These are phyloP conservation scores for Elsinoe necatrix DNA, from an alignment of 2,329 filamentous ascomycete species.

Conservation along the genomic window DNA sequence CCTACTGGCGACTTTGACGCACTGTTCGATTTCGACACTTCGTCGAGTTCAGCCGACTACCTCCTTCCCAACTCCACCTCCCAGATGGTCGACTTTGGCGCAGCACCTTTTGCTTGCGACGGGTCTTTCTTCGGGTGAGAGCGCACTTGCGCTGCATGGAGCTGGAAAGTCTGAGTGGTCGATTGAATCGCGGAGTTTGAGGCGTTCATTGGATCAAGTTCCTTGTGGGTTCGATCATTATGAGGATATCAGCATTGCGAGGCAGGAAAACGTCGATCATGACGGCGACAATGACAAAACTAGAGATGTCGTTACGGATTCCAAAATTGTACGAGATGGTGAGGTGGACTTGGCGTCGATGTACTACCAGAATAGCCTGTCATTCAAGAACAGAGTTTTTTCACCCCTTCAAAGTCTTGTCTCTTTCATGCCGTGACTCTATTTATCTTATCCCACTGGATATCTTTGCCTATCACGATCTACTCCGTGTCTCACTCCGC, in stretches of 20 bases:
- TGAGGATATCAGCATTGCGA: constrained; percentile 8
- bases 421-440: not conserved
- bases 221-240: not conserved
- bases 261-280: constrained; percentile 11
- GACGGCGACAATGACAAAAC: constrained; percentile 7
- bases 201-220: constrained; percentile 13
- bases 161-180: not conserved
- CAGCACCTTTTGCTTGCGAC: constrained; percentile 19
- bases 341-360: not conserved
- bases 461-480: not conserved
- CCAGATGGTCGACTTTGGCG: constrained; percentile 19
- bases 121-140: constrained; percentile 18
- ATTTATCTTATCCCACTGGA: not conserved
- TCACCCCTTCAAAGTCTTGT: not conserved
- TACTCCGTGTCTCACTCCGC: constrained; percentile 4
- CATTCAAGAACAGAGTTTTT: not conserved
- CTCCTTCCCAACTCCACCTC: constrained; percentile 15
- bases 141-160: constrained; percentile 19
- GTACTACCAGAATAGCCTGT: constrained; percentile 11
- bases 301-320: not conserved
- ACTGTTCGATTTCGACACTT: constrained; percentile 17
- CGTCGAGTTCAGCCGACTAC: constrained; percentile 16
- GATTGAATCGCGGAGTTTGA: constrained; percentile 1
- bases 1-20: constrained; percentile 15
- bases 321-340: constrained; percentile 1